Base-by-base conservation (phyloP, 345 rosid species). In the Bruguiera sexangula region DNA sequence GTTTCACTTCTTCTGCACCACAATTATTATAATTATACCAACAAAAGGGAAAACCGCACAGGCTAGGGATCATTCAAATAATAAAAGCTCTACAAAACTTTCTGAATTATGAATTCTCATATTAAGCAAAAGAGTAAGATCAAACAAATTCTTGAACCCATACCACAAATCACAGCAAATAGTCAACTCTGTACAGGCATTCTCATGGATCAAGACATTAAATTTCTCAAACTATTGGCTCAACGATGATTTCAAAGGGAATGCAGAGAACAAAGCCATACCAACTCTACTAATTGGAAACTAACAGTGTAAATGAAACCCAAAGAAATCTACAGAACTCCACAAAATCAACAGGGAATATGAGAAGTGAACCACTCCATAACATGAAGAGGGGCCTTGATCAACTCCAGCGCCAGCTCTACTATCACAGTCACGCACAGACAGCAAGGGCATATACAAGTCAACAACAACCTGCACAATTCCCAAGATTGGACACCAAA, bases 311-410 rank as follows among this genome's bases (percentile, higher is more conserved):
- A 39, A 11, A 9, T 39, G 48, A 39, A 39, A 11, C 16, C 48
- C 48, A 39, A 39, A 39, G 48, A 39, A 39, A 39, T 39, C 48
- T 39, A 39, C 16, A 11, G 48, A 39, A 11, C 48, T 39, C 48
- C 48, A 39, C 15, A 3, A 21, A 66, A 55, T 68, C 64, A 77
- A 73, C 80, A 72, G 34, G 77, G 80, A 19, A 77, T 77, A 24
- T 72, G 69, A 64, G 76, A 68, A 68, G 74, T 77, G 73, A 77
- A 77, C 80, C 80, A 77, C 59, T 63, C 70, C 66, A 77, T 77
- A 21, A 77, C 76, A 60, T 77, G 80, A 69, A 77, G 52, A 11
- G 80, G 80, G 11, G 77, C 80, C 57, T 77, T 77, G 63, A 77
- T 77, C 66, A 77, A 60, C 73, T 65, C 80, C 58, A 72, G 31